Evolutionary conservation across 768 basidiomycete species (phyloP), one percentile per base, ranked within the genome.

Genomic region (Russula sp.): DNA sequence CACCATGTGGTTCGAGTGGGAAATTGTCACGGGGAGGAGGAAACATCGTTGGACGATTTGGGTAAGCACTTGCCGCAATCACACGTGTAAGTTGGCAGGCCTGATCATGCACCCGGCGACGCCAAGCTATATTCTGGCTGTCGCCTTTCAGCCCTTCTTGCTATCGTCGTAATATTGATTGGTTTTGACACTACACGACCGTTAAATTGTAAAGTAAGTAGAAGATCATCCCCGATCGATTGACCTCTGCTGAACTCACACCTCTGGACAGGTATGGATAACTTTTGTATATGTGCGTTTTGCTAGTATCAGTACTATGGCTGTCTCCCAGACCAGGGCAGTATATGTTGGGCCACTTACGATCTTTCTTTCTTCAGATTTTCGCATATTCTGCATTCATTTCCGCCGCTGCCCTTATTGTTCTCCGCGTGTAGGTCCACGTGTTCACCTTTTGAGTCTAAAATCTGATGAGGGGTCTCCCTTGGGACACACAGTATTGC

Each of bases 361-460:
- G 20, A 34, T 42, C 7, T 10, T 48, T 18, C 9, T 41, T 35
- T 5, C 3, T 13, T 7, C 22, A 64, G 63, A 22, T 61, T 18
- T 63, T 61, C 43, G 63, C 59, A 1, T 64, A 64, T 56, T n/a
- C 29, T 32, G 60, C 63, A 7, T 64, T 64, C 36, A 43, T 64
- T n/a, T 64, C 56, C 18, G 63, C 63, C 6, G 56, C 63, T 1
- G 60, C 53, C 36, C 63, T 64, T 13, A 56, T 64, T 14, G 43
- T 64, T 22, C 55, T 64, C n/a, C 63, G 63, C 18, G 52, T 64
- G 63, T 64, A 34, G 46, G 63, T 52, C 18, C 48, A 14, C 42
- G 18, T 29, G 48, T 48, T 13, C 25, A 22, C 35, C 18, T 9
- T 22, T 13, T 11, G 6, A 2, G n/a, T 32, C 11, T 9, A 36